Conservation (phyloP, 2,329 filamentous ascomycete species). For the Diplodia scrobiculata region DNA sequence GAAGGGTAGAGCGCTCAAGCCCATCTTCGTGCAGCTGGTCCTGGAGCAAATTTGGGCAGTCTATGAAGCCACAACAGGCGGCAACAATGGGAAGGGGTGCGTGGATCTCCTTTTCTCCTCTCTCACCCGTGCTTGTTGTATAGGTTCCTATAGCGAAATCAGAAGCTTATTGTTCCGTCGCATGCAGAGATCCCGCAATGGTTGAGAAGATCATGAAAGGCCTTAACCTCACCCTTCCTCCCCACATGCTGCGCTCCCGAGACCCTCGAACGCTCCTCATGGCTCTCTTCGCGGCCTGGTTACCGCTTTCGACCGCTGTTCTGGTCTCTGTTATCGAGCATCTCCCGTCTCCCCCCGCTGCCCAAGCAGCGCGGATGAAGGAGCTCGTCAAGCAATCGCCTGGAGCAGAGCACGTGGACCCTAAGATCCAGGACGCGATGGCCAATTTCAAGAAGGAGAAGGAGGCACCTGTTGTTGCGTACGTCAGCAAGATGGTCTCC, state of each 20-base stretch:
- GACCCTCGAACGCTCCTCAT: slow-evolving; percentile 83
- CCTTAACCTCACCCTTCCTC: slow-evolving; percentile 76
- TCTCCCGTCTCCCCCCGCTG: slow-evolving; percentile 76
- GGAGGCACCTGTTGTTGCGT: slow-evolving; percentile 81
- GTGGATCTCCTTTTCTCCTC: slow-evolving; percentile 47
- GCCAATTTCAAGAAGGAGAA: slow-evolving; percentile 70
- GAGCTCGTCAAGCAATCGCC: slow-evolving; percentile 78
- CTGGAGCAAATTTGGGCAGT: slow-evolving; percentile 95
- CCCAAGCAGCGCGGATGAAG: slow-evolving; percentile 79
- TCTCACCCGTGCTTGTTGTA: slow-evolving; percentile 30
- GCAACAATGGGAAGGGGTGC: slow-evolving; percentile 77
- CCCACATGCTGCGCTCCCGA: slow-evolving; percentile 79
- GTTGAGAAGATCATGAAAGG: slow-evolving; percentile 96
- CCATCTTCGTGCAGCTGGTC: slow-evolving; percentile 96
- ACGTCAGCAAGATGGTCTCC: slow-evolving; percentile 98
- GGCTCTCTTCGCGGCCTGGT: slow-evolving; percentile 83
- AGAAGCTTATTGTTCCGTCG: slow-evolving; percentile 45
- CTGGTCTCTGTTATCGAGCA: slow-evolving; percentile 93
- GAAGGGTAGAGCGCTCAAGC: slow-evolving; percentile 87
- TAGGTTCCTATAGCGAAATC: slow-evolving; percentile 34
- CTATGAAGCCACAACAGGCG: slow-evolving; percentile 85
- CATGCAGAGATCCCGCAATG: slow-evolving; percentile 68
- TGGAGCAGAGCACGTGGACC: slow-evolving; percentile 70
- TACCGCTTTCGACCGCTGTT: slow-evolving; percentile 88
- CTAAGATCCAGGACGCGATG: slow-evolving; percentile 76